phyloP scores from a whole-genome alignment of 1,284 basidiomycete genomes.

The Cystobasidium sp. region DNA sequence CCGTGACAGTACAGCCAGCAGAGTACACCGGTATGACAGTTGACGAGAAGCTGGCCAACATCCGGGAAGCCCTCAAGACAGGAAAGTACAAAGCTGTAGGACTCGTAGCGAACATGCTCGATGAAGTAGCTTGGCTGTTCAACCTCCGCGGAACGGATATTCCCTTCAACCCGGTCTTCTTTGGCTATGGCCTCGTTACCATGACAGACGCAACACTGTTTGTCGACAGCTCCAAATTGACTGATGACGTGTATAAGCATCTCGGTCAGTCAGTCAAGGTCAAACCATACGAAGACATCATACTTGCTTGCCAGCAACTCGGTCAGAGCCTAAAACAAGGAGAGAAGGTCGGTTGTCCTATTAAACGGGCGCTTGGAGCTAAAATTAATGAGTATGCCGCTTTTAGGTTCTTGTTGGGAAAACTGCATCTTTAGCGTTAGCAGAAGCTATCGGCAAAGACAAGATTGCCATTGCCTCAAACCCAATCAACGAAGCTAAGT shows the following conservation, averaged over 20 bases:
- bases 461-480: slow-evolving; percentile 70
- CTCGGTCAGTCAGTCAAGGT: slow-evolving; percentile 68
- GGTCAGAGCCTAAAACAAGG: slow-evolving; percentile 58
- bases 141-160: slow-evolving; percentile 93
- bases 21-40: slow-evolving; percentile 73
- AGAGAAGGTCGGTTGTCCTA: slow-evolving; percentile 42
- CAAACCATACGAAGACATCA: slow-evolving; percentile 72
- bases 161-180: slow-evolving; percentile 86
- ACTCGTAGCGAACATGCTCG: slow-evolving; percentile 76
- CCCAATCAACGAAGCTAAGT: slow-evolving; percentile 79
- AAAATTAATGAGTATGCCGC: no score
- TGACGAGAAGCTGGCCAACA: slow-evolving; percentile 67
- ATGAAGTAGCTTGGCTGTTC: slow-evolving; percentile 88
- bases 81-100: slow-evolving; percentile 45
- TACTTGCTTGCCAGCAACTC: slow-evolving; percentile 64
- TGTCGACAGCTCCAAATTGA: slow-evolving; percentile 69
- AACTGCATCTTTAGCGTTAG: slow-evolving; percentile 77
- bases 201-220: slow-evolving; percentile 72
- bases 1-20: slow-evolving; percentile 71
- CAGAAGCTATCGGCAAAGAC: slow-evolving; percentile 71
- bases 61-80: slow-evolving; percentile 66
- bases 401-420: slow-evolving; percentile 67
- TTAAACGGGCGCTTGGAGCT: not conserved
- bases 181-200: slow-evolving; percentile 84
- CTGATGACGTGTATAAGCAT: slow-evolving; percentile 64